These are phyloP conservation scores for Colletotrichum sp. DNA, from an alignment of 2,329 filamentous ascomycete genomes.

Conservation along the genomic window DNA sequence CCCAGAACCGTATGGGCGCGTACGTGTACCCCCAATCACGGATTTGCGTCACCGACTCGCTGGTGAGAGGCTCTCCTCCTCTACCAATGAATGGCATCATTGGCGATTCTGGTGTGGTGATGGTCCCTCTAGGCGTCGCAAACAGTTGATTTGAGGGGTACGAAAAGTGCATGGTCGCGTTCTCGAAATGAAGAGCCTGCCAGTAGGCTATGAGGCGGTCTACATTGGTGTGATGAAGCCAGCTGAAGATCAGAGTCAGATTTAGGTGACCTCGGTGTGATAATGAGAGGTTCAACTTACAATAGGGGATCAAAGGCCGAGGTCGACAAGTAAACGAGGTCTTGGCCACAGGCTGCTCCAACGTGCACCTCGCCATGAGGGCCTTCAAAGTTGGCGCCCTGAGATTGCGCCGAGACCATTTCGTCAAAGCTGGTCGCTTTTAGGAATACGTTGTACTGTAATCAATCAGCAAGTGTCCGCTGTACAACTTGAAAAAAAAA, in stretches of 20 bases:
- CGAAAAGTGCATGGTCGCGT: constrained; percentile 37
- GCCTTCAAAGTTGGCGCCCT: constrained; percentile 46
- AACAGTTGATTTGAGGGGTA: constrained; percentile 43
- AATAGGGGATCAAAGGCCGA: constrained; percentile 54
- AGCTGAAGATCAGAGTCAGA: constrained; percentile 32
- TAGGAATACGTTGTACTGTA: constrained; percentile 48
- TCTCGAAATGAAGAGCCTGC: constrained; percentile 47
- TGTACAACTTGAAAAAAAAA: neutral
- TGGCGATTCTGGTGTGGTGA: constrained; percentile 47
- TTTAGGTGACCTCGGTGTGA: neutral
- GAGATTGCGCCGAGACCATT: constrained; percentile 44
- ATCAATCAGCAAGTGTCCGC: neutral
- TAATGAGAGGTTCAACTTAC: constrained; percentile 30
- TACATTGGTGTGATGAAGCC: constrained; percentile 62
- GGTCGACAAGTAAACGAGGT: constrained; percentile 42
- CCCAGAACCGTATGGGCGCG: constrained; percentile 48
- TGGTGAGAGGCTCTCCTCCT: constrained; percentile 47
- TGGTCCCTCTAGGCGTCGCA: constrained; percentile 42
- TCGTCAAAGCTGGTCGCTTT: constrained; percentile 39
- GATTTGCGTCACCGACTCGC: constrained; percentile 35
- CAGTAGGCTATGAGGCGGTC: constrained; percentile 68
- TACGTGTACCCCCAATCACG: constrained; percentile 45
- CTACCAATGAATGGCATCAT: constrained; percentile 56
- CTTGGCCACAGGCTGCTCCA: constrained; percentile 37
- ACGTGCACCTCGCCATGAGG: constrained; percentile 50